phyloP scores from a whole-genome alignment of 2,329 filamentous ascomycete genomes.

The Huntiella abstrusa region DNA sequence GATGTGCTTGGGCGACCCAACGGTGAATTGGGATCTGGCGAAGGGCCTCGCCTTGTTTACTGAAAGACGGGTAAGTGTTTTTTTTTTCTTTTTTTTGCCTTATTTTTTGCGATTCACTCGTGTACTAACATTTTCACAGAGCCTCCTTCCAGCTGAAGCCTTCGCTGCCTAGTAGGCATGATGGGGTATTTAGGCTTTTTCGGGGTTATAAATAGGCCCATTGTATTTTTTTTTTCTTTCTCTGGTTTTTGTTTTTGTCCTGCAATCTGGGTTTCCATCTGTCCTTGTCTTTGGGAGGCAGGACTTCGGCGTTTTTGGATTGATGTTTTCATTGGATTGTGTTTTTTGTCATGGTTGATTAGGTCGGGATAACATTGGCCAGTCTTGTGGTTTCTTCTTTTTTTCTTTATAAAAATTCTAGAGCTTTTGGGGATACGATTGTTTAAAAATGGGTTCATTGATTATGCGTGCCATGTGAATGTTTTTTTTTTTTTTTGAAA shows the following conservation, averaged over 20 bases:
- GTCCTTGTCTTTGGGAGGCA: not conserved
- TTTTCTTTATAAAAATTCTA: conserved; percentile 1
- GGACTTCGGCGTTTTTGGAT: too few species aligned
- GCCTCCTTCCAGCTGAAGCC: conserved; percentile 10
- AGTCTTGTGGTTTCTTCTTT: not conserved
- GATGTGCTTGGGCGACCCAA: conserved; percentile 52
- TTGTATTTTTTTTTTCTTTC: conserved; percentile 8
- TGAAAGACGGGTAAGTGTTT: conserved; percentile 44
- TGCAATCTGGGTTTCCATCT: conserved; percentile 6
- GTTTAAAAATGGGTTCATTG: too few species aligned
- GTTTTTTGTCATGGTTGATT: not conserved
- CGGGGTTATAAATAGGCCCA: not conserved
- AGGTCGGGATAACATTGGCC: too few species aligned
- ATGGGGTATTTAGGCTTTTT: not conserved
- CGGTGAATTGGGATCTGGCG: conserved; percentile 59
- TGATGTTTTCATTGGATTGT: too few species aligned
- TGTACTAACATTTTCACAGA: conserved; percentile 5
- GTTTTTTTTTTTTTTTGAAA: too few species aligned
- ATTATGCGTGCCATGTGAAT: too few species aligned
- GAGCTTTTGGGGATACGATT: too few species aligned
- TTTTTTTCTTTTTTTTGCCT: not conserved
- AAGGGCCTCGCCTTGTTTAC: conserved; percentile 58
- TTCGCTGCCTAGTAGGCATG: conserved; percentile 4
- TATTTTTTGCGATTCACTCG: not conserved
- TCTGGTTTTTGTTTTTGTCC: conserved; percentile 12